phyloP scores from a whole-genome alignment of 2,329 filamentous ascomycete species.

The Exophiala aquamarina region DNA sequence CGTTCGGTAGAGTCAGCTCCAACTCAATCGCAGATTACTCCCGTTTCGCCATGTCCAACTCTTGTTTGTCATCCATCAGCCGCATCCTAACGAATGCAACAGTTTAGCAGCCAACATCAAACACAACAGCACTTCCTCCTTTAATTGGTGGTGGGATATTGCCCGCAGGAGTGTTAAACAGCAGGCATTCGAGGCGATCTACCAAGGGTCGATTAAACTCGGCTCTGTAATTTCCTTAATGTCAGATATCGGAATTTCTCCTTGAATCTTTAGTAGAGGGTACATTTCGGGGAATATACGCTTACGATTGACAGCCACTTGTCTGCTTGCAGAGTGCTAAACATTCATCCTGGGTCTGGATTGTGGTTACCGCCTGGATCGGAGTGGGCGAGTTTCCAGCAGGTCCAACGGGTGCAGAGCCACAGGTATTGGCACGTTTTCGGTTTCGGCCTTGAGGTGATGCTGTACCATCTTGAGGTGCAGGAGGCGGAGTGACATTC shows the following conservation, averaged over 20 bases:
- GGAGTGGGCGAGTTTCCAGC: not conserved
- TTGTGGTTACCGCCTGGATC: not conserved
- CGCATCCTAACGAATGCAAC: conserved; percentile 58
- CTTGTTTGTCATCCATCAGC: too few species aligned
- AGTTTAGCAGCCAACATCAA: conserved; percentile 63
- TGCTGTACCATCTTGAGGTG: not conserved
- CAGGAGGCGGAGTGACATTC: not conserved
- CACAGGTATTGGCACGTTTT: not conserved
- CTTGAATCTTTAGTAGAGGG: not conserved
- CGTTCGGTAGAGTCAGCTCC: too few species aligned
- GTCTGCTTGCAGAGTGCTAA: not conserved
- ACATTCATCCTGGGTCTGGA: not conserved
- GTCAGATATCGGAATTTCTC: not conserved
- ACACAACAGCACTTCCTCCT: conserved; percentile 51
- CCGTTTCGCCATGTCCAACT: too few species aligned
- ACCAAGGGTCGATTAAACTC: not conserved
- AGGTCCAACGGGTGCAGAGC: not conserved
- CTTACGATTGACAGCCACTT: not conserved
- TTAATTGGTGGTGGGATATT: conserved; percentile 53
- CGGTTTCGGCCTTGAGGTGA: not conserved
- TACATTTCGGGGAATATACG: not conserved
- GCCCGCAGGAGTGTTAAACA: not conserved
- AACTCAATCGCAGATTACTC: conserved; percentile 53
- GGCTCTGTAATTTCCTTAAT: not conserved
- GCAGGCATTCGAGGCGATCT: not conserved